A percentile compares a stretch with the other conserved stretches of the same genome.
These are phyloP conservation scores for Striga asiatica DNA, from an alignment of 257 asterid genomes.

Conservation along the genomic window DNA sequence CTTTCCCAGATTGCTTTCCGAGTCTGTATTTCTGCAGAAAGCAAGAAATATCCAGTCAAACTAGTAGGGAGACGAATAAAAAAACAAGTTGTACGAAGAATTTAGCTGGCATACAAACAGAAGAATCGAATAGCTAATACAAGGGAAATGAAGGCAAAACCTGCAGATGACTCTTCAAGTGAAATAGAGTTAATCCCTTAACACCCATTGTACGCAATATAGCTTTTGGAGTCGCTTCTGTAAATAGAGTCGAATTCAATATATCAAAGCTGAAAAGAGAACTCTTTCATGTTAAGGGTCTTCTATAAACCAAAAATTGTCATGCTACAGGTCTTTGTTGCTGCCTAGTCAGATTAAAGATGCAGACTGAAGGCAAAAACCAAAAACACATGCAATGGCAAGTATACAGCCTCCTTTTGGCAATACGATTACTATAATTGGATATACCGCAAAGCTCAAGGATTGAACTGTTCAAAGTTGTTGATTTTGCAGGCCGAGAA, in stretches of 20 bases:
- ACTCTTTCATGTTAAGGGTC: too few relatives aligned
- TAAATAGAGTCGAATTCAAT: conserved; percentile 13
- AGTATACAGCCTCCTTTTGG: background rate
- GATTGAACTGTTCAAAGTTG: too few relatives aligned
- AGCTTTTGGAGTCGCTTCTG: conserved; percentile 95
- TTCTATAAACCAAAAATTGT: too few relatives aligned
- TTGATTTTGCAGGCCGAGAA: too few relatives aligned
- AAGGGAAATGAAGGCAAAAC: conserved; percentile 22
- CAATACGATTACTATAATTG: too few relatives aligned
- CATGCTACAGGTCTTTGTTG: too few relatives aligned
- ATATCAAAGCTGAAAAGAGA: too few relatives aligned
- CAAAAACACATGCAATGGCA: background rate
- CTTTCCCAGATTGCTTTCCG: conserved; percentile 85
- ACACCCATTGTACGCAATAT: conserved; percentile 85
- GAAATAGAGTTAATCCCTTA: conserved; percentile 81
- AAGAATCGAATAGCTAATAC: background rate
- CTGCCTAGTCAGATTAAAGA: too few relatives aligned
- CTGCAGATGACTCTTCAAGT: conserved; percentile 87
- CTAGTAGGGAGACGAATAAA: background rate
- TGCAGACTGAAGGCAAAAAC: too few relatives aligned
- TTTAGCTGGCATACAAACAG: conserved; percentile 8
- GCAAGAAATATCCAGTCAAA: conserved; percentile 15
- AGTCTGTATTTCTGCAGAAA: conserved; percentile 64
- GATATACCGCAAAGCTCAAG: too few relatives aligned
- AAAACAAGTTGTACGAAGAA: conserved; percentile 1